Conservation (phyloP, 2,329 filamentous ascomycete species). For the Claviceps maximensis region DNA sequence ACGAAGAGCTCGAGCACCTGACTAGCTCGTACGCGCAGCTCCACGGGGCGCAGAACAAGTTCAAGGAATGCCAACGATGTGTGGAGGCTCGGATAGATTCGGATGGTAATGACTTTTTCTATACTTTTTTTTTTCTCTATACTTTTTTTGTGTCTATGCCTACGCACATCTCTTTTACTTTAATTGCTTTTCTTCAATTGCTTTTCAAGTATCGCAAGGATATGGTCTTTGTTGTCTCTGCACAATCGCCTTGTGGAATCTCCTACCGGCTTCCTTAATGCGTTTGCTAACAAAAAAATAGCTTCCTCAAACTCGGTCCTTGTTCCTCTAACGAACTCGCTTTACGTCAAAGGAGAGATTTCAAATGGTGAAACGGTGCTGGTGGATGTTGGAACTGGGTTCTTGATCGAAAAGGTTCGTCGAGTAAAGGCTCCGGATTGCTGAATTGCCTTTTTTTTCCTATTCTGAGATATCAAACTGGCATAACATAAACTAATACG, state of each 20-base stretch:
- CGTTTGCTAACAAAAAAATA: neutral
- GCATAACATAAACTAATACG: constrained; percentile 4
- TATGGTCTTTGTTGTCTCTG: too few relatives aligned
- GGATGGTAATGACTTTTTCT: constrained; percentile 14
- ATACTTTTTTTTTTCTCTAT: neutral
- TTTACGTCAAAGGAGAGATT: constrained; percentile 81
- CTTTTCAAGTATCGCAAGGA: too few relatives aligned
- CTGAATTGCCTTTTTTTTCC: neutral
- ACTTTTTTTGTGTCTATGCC: too few relatives aligned
- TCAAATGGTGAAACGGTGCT: constrained; percentile 64
- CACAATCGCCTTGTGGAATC: too few relatives aligned
- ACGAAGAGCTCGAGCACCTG: constrained; percentile 90
- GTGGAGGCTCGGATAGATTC: constrained; percentile 38
- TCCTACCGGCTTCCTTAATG: neutral
- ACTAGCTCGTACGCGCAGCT: constrained; percentile 82
- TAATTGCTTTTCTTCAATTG: neutral
- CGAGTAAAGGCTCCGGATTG: too few relatives aligned
- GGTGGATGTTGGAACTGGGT: constrained; percentile 88
- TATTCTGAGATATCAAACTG: too few relatives aligned
- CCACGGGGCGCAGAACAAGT: constrained; percentile 79
- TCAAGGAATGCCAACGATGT: constrained; percentile 74
- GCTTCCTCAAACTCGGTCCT: constrained; percentile 47
- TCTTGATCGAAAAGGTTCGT: constrained; percentile 78
- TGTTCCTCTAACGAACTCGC: constrained; percentile 86
- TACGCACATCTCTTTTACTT: neutral